phyloP scores from a whole-genome alignment of 108 stramenopile species.

The Craspedostauros australis region DNA sequence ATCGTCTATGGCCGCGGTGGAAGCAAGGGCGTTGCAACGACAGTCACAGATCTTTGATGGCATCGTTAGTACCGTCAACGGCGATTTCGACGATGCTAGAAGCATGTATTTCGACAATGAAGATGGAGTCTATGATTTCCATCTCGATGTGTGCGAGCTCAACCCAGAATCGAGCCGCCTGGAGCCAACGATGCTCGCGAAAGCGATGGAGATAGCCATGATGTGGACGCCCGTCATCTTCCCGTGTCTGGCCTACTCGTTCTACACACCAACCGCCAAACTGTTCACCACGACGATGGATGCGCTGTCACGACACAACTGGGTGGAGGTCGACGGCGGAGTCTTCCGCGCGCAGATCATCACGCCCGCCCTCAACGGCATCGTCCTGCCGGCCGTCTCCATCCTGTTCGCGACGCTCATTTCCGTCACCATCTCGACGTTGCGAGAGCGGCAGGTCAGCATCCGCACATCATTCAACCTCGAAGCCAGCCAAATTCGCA shows the following conservation, averaged over 20 bases:
- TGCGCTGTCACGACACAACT: slow-evolving; percentile 11
- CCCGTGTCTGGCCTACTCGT: neutral
- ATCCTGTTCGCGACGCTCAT: slow-evolving; percentile 31
- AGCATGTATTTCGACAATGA: no score
- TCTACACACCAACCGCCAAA: slow-evolving; percentile 3
- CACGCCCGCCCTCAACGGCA: slow-evolving; percentile 29
- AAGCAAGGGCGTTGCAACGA: no score
- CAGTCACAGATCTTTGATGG: no score
- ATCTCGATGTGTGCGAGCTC: no score
- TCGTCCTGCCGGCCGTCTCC: slow-evolving; percentile 26
- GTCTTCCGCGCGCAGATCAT: slow-evolving; percentile 54
- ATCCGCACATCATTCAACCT: slow-evolving; percentile 46
- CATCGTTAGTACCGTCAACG: no score
- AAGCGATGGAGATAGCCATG: slow-evolving; percentile 13
- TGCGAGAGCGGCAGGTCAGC: slow-evolving; percentile 33
- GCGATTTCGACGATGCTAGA: no score
- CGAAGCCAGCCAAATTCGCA: slow-evolving; percentile 54
- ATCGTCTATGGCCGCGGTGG: no score
- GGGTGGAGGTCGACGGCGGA: slow-evolving; percentile 75
- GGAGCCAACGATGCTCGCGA: no score
- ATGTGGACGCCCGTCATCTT: slow-evolving; percentile 3
- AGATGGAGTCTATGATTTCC: no score
- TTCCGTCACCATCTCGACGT: slow-evolving; percentile 20
- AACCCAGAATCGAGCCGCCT: no score
- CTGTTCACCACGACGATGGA: neutral